Conservation (phyloP, 768 basidiomycete species). For the Lepiota venenata region DNA sequence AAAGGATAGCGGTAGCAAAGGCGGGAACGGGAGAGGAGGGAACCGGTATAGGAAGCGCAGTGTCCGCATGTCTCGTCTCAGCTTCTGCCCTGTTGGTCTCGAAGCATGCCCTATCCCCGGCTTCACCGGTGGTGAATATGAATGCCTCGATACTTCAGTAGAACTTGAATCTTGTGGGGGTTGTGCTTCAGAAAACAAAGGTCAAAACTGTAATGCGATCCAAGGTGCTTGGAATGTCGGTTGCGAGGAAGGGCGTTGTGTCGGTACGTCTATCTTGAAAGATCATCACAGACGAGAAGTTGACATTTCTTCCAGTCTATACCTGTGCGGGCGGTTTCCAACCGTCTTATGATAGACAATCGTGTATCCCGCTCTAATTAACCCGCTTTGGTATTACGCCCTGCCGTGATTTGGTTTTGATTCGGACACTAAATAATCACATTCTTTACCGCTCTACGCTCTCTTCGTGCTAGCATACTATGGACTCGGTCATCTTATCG, state of each 20-base stretch:
- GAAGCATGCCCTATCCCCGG: conserved; percentile 55
- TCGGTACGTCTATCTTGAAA: conserved; percentile 35
- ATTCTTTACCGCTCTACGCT: too few species aligned
- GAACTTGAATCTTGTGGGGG: conserved; percentile 79
- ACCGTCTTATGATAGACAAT: conserved; percentile 35
- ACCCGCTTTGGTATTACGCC: neutral
- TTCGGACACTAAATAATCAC: too few species aligned
- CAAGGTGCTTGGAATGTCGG: conserved; percentile 63
- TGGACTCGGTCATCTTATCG: neutral
- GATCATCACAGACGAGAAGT: neutral
- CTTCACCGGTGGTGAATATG: conserved; percentile 40
- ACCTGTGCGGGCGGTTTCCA: conserved; percentile 48
- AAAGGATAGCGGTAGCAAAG: neutral
- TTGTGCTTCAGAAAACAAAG: conserved; percentile 57
- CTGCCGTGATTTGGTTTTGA: too few species aligned
- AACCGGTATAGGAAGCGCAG: neutral
- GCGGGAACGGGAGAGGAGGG: neutral
- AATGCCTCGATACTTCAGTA: conserved; percentile 58
- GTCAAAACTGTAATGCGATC: conserved; percentile 72
- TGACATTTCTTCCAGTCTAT: conserved; percentile 34
- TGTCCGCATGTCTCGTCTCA: conserved; percentile 14
- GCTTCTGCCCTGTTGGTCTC: conserved; percentile 50
- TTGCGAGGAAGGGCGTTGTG: conserved; percentile 56
- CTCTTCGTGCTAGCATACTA: too few species aligned
- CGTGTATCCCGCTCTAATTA: conserved; percentile 35